Base-by-base conservation (phyloP, 345 rosid genomes). In the Boechera retrofracta region DNA sequence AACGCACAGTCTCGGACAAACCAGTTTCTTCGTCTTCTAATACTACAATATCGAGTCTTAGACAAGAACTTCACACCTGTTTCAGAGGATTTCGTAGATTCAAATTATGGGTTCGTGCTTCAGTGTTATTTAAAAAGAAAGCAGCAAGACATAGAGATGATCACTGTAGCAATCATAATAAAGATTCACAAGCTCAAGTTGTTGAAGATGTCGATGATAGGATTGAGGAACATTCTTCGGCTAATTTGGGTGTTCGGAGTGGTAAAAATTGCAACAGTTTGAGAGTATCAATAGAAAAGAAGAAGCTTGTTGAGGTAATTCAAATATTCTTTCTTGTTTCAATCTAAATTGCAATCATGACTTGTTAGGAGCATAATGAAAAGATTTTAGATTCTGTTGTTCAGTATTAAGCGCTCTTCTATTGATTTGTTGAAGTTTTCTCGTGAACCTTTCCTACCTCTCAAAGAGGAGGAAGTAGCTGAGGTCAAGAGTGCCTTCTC, bases 381-480 rank as follows among this genome's bases (percentile, higher is more conserved):
- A 10, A 10, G 1, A 12, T 9, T 10, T 1, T 39, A 35, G 38
- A 35, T 35, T 35, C 38, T 41, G 49, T 44, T 44, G 8, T 39
- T 39, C 44, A 41, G 10, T 41, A 41, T 41, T 41, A 41, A 41
- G 44, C 44, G 13, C 44, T 10, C 44, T 41, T 9, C 13, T 41
- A 45, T 78, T 58, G 56, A 44, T 76, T 71, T 78, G 54, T 82
- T 87, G 88, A 80, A 78, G 68, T 73, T 80, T 69, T 89, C 87
- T 48, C 38, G 1, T 2, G 95, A 88, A 53, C 88, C 82, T 31
- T 90, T 92, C 79, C 36, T 68, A 67, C 92, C 89, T 35, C 88
- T 94, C 16, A 84, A 87, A 6, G 70, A 87, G 29, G 89, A 87
- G 60, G 98, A 94, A 67, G 83, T 78, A 75, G 77, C 78, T n/a